These are phyloP conservation scores for Carex kokanica DNA, from an alignment of 176 grass and related monocot species.

Conservation along the genomic window DNA sequence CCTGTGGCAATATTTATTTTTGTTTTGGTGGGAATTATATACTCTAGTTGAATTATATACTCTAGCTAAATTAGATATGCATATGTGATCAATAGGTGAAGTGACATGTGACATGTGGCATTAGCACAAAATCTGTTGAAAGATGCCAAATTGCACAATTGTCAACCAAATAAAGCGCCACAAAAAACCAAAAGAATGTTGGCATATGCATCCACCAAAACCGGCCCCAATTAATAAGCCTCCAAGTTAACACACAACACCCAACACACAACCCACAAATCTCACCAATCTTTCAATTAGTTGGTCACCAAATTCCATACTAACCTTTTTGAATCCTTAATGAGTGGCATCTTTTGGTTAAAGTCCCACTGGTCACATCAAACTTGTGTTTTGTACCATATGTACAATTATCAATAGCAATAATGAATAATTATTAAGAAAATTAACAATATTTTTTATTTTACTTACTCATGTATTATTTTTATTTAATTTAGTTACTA, in stretches of 20 bases:
- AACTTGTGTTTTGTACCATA: background rate
- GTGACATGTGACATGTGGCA: background rate
- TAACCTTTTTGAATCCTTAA: background rate
- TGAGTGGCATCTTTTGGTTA: background rate
- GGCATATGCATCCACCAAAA: background rate
- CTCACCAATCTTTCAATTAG: background rate
- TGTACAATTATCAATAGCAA: background rate
- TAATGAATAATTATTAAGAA: background rate
- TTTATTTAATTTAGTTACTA: background rate
- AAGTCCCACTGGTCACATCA: background rate
- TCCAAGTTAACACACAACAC: conserved; percentile 8
- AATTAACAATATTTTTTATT: background rate
- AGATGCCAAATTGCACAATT: background rate
- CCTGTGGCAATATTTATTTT: background rate
- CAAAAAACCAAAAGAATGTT: conserved; percentile 1
- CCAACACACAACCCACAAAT: background rate
- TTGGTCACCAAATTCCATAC: conserved; percentile 25
- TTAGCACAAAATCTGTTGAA: background rate
- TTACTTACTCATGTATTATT: background rate
- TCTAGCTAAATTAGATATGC: background rate
- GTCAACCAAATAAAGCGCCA: background rate
- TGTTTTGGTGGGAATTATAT: too few species aligned
- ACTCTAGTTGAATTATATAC: background rate
- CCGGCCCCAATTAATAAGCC: background rate
- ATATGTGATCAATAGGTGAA: background rate